Evolutionary conservation across 2,329 filamentous ascomycete genomes (phyloP).

Genomic region (Beauveria rudraprayagi): DNA sequence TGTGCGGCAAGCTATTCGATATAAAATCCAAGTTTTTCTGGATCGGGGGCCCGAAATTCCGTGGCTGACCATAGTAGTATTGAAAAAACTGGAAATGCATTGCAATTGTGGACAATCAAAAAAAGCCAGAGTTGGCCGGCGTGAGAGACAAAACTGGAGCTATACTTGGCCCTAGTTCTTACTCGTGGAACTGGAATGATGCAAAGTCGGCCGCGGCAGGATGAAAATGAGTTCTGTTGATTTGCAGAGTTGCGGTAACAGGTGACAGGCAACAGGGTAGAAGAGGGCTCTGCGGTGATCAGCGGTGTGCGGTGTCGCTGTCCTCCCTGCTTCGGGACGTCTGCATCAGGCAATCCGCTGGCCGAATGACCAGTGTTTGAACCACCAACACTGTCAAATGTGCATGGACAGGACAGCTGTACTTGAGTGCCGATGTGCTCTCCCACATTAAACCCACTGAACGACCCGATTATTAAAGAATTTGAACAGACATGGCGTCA

Average conservation of each 20-base stretch:
- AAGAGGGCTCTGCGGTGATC: neutral
- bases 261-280: neutral
- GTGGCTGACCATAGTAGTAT: neutral
- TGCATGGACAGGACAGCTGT: neutral
- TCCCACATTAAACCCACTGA: neutral
- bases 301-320: neutral
- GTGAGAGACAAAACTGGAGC: neutral
- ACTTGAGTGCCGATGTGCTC: too few species aligned
- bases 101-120: neutral
- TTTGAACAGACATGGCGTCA: neutral
- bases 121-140: neutral
- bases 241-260: neutral
- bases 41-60: neutral
- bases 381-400: neutral
- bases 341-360: neutral
- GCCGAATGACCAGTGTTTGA: neutral
- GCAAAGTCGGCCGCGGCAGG: neutral
- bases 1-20: neutral
- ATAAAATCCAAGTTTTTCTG: neutral
- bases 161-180: neutral
- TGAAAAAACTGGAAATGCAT: conserved; percentile 1
- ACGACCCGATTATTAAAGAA: neutral
- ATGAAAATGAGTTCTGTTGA: neutral
- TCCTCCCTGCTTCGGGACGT: neutral
- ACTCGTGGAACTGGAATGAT: neutral